Evolutionary conservation across 257 asterid species (phyloP), one percentile per base, ranked within the genome.

Genomic region (Solanum sparsipilum): DNA sequence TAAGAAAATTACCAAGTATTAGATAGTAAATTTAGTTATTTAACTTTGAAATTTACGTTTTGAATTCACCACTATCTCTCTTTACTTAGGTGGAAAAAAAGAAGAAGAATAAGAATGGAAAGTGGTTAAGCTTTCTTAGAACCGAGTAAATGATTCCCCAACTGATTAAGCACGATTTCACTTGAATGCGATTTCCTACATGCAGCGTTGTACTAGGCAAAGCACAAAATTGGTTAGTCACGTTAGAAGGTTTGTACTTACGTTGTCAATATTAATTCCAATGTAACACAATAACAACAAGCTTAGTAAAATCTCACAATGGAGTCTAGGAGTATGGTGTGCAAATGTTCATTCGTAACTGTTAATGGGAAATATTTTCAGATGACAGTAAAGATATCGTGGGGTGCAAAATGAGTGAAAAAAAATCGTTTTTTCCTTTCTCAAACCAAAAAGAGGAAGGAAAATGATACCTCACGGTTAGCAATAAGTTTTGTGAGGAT

Each of bases 101-200:
- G 4, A 29, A 13, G 21, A 27, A 27, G 41, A 38, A 2, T 11
- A 4, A 29, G 20, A 67, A 27, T 0, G 18, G 21, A 15, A 68
- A 68, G 79, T 32, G 41, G 41, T 7, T 18, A 72, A 18, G 25
- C 27, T 32, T 72, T 72, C 44, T 9, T 34, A 32, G 44, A 72
- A 34, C 46, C 15, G 9, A 73, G 46, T 11, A 34, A 34, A 75
- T 15, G 91, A 88, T 90, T 86, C 83, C 68, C 83, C 52, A 87
- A 65, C 84, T 56, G 81, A 90, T 41, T 71, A 71, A 39, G 75
- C 83, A 38, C 81, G 85, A 75, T 87, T 65, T 87, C 29, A 70
- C 75, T 63, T 82, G 27, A 84, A 74, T 89, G 32, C 70, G 29
- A 31, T 20, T 21, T 25, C 35, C 73, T 13, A 32, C 48, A 60